Conservation (phyloP, 148 eudicot species). For the Tetragonia tetragonoides region DNA sequence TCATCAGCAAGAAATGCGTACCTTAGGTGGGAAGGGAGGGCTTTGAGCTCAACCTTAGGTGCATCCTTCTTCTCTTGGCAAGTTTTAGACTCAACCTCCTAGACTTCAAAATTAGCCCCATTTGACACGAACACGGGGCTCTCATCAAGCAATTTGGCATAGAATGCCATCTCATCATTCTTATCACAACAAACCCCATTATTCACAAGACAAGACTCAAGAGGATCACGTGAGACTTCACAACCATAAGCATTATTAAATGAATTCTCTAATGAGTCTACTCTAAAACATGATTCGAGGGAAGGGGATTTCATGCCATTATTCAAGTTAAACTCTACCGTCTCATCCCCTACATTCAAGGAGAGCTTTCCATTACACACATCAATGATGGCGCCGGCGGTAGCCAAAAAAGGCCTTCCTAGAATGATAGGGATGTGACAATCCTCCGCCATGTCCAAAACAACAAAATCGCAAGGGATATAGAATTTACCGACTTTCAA, state of each 20-base stretch:
- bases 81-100: too few relatives aligned
- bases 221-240: too few relatives aligned
- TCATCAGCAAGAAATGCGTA: too few relatives aligned
- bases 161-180: too few relatives aligned
- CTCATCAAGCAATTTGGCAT: too few relatives aligned
- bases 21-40: too few relatives aligned
- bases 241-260: neutral
- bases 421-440: neutral
- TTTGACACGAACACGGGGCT: too few relatives aligned
- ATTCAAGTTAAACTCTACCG: neutral
- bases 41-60: too few relatives aligned
- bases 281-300: neutral
- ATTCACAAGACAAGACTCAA: too few relatives aligned
- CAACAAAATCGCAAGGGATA: neutral
- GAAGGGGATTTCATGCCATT: neutral
- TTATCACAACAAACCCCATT: too few relatives aligned
- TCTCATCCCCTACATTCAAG: conserved; percentile 1
- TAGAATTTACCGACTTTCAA: neutral
- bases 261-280: neutral
- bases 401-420: neutral
- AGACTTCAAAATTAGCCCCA: too few relatives aligned
- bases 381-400: neutral
- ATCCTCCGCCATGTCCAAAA: neutral
- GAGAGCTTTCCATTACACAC: neutral
- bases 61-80: too few relatives aligned